Base-by-base conservation (phyloP, 306 rosid genomes). In the Vigna trinervia region DNA sequence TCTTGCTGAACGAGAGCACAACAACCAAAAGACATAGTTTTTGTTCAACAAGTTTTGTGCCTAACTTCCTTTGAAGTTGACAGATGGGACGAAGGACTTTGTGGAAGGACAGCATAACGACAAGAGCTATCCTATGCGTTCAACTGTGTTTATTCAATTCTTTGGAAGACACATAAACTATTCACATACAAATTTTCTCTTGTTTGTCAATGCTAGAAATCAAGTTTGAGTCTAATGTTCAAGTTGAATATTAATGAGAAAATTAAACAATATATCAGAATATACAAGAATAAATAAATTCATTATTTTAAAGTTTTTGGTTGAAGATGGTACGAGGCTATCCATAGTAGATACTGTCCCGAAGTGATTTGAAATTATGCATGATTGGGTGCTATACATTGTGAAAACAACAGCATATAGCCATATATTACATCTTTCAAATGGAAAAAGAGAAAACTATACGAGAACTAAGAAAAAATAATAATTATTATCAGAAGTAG, bases 51-150 rank as follows among this genome's bases (percentile, higher is more conserved):
- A 8, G 26, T 63, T 63, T 63, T 64, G 8, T 5, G 50, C 15
- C 28, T 17, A 36, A 14, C 70, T 64, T 64, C 50, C 50, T 38
- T 38, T 64, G 50, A 64, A 36, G 69, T 36, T 62, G 69, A n/a
- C 13, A 30, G 68, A 28, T 3, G 1, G 11, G 19, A 61, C 7
- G 46, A 14, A 63, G n/a, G 15, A 22, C 48, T 36, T 26, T 8
- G 19, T 64, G 10, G 45, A 14, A 60, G 50, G 50, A 64, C 70
- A 64, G 38, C 70, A 17, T 17, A 64, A 38, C 50, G 70, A 64
- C 70, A 63, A 63, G 8, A 36, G 3, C 12, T 63, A 36, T 36
- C 26, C 50, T 11, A 0, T 36, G 4, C 38, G 50, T 2, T 23
- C 23, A 15, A 62, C 26, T 62, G 69, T 38, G 46, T 30, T 36